Evolutionary conservation across 176 grass and related monocot genomes (phyloP), one percentile per base, ranked within the genome.

Genomic region (Aegilops longissima): DNA sequence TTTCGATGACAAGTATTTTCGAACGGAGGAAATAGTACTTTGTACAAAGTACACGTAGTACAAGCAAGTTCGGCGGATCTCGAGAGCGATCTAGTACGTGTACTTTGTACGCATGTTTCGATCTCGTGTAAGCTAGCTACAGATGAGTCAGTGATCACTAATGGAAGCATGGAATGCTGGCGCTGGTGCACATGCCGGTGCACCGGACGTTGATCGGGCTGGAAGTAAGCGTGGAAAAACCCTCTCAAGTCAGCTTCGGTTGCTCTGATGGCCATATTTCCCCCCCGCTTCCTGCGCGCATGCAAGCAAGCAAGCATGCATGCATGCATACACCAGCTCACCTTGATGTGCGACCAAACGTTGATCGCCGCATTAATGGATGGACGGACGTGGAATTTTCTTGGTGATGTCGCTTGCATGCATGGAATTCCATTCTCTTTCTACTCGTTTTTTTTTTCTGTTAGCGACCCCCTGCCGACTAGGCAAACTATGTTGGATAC

Each of bases 311-410:
- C 45, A 49, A 5, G 45, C 42, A 45, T 6, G 36, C 33, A 20
- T 21, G 67, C 72, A 21, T 74, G 71, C 40, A 10, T 47, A 40
- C 72, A 76, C 23, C 24, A 76, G 72, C 72, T 76, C 72, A 51
- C 44, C 72, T 18, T 20, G 25, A 47, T 27, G 73, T 76, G 73
- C 45, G 44, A 76, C 49, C 42, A 30, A 51, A 75, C 24, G 5
- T 21, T 59, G 54, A 59, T 49, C 42, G 44, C 42, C 44, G 73
- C 44, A 30, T 76, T 17, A 30, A 8, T 52, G 14, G 2, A 18
- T 76, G 72, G 72, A 76, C 24, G 45, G 25, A 52, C 73, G 45
- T 76, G 45, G 73, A 76, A 20, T 76, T 76, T 76, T 52, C 25
- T 17, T 25, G 7, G 73, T 30, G 44, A 51, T 52, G 44, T 45